Evolutionary conservation across 495 filamentous ascomycete species (phyloP).

Genomic region (Xylaria nigripes): DNA sequence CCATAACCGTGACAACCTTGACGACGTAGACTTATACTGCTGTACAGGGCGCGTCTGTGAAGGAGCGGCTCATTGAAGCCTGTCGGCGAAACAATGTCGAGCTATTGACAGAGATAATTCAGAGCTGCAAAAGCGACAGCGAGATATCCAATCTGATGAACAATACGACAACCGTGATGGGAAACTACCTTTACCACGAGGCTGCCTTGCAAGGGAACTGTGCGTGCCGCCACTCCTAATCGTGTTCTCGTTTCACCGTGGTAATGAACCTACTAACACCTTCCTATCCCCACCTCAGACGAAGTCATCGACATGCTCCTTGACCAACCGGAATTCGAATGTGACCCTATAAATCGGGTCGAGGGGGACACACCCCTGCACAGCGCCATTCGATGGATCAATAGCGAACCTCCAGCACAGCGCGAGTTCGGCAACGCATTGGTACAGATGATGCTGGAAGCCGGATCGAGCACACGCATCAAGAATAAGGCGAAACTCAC

Average conservation of each 20-base stretch:
- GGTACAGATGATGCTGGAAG: conserved; percentile 87
- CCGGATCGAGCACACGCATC: conserved; percentile 48
- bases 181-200: conserved; percentile 81
- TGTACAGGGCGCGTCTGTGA: conserved; percentile 69
- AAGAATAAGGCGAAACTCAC: conserved; percentile 64
- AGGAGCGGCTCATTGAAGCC: conserved; percentile 85
- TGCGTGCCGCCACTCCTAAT: conserved; percentile 35
- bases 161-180: conserved; percentile 70
- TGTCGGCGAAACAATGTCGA: conserved; percentile 86
- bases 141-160: conserved; percentile 69
- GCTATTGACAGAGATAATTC: conserved; percentile 57
- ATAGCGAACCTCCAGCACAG: conserved; percentile 50
- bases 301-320: conserved; percentile 87
- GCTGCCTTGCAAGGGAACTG: conserved; percentile 81
- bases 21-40: conserved; percentile 13
- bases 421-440: conserved; percentile 57
- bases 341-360: conserved; percentile 71
- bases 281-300: conserved; percentile 40
- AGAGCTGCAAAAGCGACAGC: conserved; percentile 36
- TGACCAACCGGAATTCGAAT: conserved; percentile 90
- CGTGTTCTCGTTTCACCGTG: neutral
- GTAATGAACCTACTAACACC: neutral
- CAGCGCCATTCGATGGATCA: conserved; percentile 76
- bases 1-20: conserved; percentile 33
- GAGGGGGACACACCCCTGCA: conserved; percentile 91